phyloP scores from a whole-genome alignment of 1,139 yeast species.

The Geotrichum australiense region DNA sequence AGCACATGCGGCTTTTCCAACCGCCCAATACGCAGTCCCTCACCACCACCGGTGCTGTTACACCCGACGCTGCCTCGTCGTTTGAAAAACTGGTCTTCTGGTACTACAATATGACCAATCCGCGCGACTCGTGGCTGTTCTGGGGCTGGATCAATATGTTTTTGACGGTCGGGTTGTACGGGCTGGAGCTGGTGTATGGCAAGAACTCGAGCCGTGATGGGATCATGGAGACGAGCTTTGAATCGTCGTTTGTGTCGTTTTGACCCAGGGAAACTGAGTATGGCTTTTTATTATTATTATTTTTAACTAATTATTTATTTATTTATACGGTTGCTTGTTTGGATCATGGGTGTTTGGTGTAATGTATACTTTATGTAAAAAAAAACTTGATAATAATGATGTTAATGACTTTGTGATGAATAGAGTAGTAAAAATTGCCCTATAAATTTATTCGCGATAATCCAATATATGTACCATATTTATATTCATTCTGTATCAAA shows the following conservation, averaged over 20 bases:
- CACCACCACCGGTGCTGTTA: conserved; percentile 41
- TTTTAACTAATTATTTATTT: background rate
- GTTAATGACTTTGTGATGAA: background rate
- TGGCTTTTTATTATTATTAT: background rate
- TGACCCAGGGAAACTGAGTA: background rate
- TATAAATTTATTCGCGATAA: background rate
- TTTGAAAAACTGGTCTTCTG: conserved; percentile 7
- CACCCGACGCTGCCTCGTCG: background rate
- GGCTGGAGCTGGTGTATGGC: conserved; percentile 56
- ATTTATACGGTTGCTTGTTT: background rate
- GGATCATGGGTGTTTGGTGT: too few relatives aligned
- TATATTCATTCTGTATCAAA: background rate
- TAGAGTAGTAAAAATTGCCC: background rate
- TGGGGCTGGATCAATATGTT: conserved; percentile 96
- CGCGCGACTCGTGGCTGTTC: conserved; percentile 57
- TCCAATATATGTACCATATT: background rate
- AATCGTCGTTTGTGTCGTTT: conserved; percentile 20
- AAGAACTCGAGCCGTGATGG: conserved; percentile 28
- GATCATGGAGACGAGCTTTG: conserved; percentile 26
- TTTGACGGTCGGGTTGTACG: conserved; percentile 69
- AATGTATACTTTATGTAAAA: too few relatives aligned
- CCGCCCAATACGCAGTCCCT: conserved; percentile 8
- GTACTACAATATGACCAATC: conserved; percentile 48
- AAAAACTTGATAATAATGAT: background rate
- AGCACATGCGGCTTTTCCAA: conserved; percentile 66